Percentiles rank a stretch among this genome's conserved stretches.
Evolutionary conservation across 257 asterid species (phyloP).

Genomic region (Petunia axillaris): DNA sequence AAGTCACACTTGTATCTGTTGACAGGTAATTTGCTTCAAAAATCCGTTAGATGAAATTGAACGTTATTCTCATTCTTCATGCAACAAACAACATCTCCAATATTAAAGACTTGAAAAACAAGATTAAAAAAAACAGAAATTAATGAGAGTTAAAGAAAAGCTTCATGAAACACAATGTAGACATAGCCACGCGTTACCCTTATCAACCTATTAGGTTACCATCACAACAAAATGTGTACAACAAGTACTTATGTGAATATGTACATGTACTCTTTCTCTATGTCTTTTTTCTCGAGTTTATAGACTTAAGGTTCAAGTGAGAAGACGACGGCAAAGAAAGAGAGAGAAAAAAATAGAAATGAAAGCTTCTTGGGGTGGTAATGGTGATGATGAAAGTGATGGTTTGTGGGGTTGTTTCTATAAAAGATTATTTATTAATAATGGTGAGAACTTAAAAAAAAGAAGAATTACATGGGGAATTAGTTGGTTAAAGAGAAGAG

Average conservation of each 20-base stretch:
- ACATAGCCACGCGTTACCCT: conserved; percentile 30
- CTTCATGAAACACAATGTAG: not conserved
- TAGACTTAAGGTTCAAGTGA: conserved; percentile 39
- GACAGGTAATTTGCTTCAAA: conserved; percentile 71
- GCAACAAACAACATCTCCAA: conserved; percentile 24
- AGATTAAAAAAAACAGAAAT: not conserved
- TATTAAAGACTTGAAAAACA: conserved; percentile 11
- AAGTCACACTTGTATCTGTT: conserved; percentile 27
- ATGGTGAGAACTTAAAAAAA: not conserved
- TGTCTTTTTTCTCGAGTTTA: conserved; percentile 19
- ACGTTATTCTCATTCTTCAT: conserved; percentile 46
- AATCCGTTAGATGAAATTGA: conserved; percentile 48
- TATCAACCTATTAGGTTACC: conserved; percentile 7
- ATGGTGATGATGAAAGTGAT: conserved; percentile 60
- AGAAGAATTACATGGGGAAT: conserved; percentile 5
- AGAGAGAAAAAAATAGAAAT: conserved; percentile 28
- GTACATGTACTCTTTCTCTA: not conserved
- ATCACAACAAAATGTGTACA: conserved; percentile 20
- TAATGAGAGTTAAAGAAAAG: not conserved
- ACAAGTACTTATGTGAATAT: conserved; percentile 22
- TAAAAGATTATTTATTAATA: not conserved
- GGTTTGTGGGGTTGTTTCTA: conserved; percentile 42
- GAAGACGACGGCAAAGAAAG: conserved; percentile 23
- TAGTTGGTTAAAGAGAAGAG: conserved; percentile 5
- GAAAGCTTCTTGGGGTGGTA: conserved; percentile 56